Evolutionary conservation across 2,329 filamentous ascomycete genomes (phyloP).

Genomic region (Raffaelea arxii): DNA sequence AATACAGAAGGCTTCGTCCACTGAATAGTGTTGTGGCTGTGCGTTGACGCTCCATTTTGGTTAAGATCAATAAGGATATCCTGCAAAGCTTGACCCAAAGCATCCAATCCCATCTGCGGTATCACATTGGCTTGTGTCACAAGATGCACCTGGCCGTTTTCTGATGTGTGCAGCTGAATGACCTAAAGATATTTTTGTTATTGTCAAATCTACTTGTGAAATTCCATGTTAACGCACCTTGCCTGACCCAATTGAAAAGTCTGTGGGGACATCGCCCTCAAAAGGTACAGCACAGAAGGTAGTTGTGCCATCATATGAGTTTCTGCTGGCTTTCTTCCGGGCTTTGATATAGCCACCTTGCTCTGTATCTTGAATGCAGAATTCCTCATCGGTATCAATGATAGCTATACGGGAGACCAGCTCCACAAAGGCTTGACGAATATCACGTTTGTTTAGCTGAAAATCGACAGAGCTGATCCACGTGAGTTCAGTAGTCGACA

Average conservation of each 20-base stretch:
- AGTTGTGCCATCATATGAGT: no score
- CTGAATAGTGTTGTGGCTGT: background rate
- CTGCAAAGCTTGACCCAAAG: background rate
- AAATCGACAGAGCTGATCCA: background rate
- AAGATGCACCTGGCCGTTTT: background rate
- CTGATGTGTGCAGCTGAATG: background rate
- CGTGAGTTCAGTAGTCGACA: background rate
- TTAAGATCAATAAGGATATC: background rate
- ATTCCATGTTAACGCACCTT: slow-evolving; percentile 1
- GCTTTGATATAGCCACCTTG: background rate
- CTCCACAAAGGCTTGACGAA: background rate
- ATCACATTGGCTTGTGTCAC: background rate
- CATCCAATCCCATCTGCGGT: background rate
- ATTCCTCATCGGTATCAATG: background rate
- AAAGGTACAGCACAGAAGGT: background rate
- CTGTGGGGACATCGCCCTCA: background rate
- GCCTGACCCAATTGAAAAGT: slow-evolving; percentile 8
- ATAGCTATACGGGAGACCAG: background rate
- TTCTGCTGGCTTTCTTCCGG: background rate
- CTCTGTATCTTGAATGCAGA: slow-evolving; percentile 1
- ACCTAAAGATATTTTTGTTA: background rate
- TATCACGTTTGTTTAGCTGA: background rate
- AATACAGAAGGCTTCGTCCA: slow-evolving; percentile 7
- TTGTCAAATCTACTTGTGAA: background rate
- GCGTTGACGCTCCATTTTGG: background rate